Evolutionary conservation across 345 rosid genomes (phyloP).

Genomic region (sweet orange (Citrus sinensis)): DVS_A1.0 CM039163.1:41460501-41461000

Average conservation of each 20-base stretch:
- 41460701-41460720: neutral
- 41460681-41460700: neutral
- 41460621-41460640: no score
- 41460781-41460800: neutral
- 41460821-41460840: neutral
- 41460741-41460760: neutral
- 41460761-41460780: neutral
- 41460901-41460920: neutral
- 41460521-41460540: no score
- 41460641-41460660: neutral
- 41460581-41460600: no score
- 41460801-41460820: neutral
- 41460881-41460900: no score
- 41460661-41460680: neutral
- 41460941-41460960: no score
- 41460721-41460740: neutral
- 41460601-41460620: no score
- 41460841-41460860: neutral
- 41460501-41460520: no score
- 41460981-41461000: neutral
- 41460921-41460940: no score
- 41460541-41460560: no score
- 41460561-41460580: no score
- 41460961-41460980: neutral
- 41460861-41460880: no score